phyloP scores from a whole-genome alignment of 345 rosid species.

The Syzygium grande region DNA sequence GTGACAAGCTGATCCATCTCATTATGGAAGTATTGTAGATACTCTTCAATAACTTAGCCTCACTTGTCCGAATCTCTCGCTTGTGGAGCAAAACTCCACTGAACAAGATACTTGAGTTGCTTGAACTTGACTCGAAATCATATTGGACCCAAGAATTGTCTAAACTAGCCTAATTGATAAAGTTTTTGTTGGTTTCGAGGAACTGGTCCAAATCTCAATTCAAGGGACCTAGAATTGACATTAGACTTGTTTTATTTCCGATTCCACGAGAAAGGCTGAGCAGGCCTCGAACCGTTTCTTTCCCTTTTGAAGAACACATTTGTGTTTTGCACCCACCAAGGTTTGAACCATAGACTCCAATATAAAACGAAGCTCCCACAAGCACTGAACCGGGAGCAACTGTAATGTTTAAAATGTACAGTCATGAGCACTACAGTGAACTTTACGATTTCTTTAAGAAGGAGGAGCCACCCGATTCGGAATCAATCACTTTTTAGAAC shows the following conservation, averaged over 20 bases:
- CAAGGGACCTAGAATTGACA: not conserved
- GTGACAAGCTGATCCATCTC: no score
- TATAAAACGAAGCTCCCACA: not conserved
- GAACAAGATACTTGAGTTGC: not conserved
- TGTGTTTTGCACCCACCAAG: not conserved
- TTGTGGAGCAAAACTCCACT: not conserved
- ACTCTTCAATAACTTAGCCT: no score
- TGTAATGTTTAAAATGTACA: not conserved
- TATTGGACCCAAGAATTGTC: not conserved
- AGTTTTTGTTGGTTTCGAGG: not conserved
- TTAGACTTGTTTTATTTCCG: not conserved
- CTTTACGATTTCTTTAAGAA: not conserved
- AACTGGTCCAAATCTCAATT: not conserved
- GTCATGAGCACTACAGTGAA: not conserved
- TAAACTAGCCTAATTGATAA: not conserved
- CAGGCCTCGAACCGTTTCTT: not conserved
- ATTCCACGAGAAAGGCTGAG: not conserved
- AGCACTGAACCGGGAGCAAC: not conserved
- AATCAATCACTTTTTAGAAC: not conserved
- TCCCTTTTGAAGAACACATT: not conserved
- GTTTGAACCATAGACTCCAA: not conserved
- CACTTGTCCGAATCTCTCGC: not conserved
- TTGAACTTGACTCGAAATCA: not conserved
- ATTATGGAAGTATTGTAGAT: no score
- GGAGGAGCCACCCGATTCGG: not conserved